A percentile compares a stretch with the other conserved stretches of the same genome.
Evolutionary conservation across 1,284 basidiomycete genomes (phyloP).

Genomic region (Tausonia pullulans): DNA sequence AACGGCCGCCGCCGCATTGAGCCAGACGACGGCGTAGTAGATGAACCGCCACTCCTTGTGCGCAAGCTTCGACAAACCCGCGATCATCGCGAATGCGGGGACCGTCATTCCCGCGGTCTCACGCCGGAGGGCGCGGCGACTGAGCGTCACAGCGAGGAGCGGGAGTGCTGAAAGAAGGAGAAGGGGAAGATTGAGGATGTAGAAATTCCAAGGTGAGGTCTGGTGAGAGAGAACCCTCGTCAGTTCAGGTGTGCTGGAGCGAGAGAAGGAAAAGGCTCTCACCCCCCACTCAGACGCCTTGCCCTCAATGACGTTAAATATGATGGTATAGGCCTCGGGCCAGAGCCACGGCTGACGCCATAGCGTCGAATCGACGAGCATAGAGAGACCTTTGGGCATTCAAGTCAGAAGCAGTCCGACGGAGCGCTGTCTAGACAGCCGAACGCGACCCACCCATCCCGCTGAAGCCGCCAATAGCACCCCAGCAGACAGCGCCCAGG

Average conservation of each 20-base stretch:
- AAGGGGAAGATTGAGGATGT: slow-evolving; percentile 50
- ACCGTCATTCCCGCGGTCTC: slow-evolving; percentile 1
- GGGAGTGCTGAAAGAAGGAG: slow-evolving; percentile 60
- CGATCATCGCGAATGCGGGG: slow-evolving; percentile 49
- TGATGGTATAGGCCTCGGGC: slow-evolving; percentile 72
- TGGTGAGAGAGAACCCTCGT: neutral
- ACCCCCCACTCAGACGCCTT: slow-evolving; percentile 89
- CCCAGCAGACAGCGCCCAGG: slow-evolving; percentile 42
- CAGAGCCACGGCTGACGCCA: slow-evolving; percentile 64
- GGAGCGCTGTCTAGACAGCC: neutral
- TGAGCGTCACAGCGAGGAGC: slow-evolving; percentile 39
- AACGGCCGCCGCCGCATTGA: slow-evolving; percentile 68
- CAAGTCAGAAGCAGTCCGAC: neutral
- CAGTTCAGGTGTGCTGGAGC: neutral
- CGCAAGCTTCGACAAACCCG: slow-evolving; percentile 58
- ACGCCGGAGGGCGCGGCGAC: slow-evolving; percentile 23
- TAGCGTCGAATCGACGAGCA: slow-evolving; percentile 71
- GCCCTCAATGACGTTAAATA: slow-evolving; percentile 80
- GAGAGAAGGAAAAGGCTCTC: slow-evolving; percentile 26
- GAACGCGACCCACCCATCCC: slow-evolving; percentile 45
- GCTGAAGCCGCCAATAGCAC: slow-evolving; percentile 43
- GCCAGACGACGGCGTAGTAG: slow-evolving; percentile 68
- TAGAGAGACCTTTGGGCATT: slow-evolving; percentile 3
- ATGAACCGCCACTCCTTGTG: slow-evolving; percentile 97
- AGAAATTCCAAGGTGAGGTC: neutral